Percentiles rank a stretch among this genome's conserved stretches.
phyloP scores from a whole-genome alignment of 805 yeast genomes.

The Yarrowia divulgata region DNA sequence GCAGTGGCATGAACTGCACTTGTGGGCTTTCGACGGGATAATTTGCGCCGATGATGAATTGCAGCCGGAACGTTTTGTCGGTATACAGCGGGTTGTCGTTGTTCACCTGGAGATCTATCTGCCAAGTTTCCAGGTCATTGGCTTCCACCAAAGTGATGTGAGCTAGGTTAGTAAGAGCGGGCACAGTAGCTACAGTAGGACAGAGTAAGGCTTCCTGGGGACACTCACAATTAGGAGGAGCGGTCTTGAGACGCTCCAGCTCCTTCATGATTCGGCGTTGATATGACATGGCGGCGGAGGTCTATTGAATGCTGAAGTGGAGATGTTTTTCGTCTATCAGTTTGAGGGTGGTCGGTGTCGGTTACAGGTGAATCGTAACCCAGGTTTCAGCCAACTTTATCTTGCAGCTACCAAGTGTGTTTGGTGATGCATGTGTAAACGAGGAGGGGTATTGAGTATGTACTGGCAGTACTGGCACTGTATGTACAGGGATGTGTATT shows the following conservation, averaged over 20 bases:
- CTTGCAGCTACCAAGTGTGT: slow-evolving; percentile 33
- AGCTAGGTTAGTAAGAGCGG: slow-evolving; percentile 4
- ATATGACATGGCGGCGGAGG: slow-evolving; percentile 4
- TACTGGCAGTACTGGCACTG: background rate
- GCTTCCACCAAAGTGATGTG: slow-evolving; percentile 48
- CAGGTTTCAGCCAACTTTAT: slow-evolving; percentile 19
- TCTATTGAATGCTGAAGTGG: background rate
- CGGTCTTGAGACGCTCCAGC: slow-evolving; percentile 13
- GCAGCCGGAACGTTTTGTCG: slow-evolving; percentile 54
- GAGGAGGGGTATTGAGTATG: background rate
- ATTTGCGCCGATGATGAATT: slow-evolving; percentile 54
- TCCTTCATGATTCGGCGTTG: slow-evolving; percentile 28
- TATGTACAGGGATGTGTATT: background rate
- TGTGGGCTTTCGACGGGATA: slow-evolving; percentile 70
- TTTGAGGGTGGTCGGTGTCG: background rate
- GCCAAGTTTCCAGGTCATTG: slow-evolving; percentile 50
- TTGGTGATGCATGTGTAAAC: slow-evolving; percentile 16
- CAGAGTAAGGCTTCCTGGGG: background rate
- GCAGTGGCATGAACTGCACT: slow-evolving; percentile 57
- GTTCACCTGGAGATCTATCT: slow-evolving; percentile 52
- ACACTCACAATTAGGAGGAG: slow-evolving; percentile 32
- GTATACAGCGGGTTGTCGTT: slow-evolving; percentile 53
- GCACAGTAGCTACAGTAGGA: no score
- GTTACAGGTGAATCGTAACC: background rate
- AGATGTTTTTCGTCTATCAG: background rate